A percentile compares a stretch with the other conserved stretches of the same genome.
Evolutionary conservation across 1,139 yeast species (phyloP).

Genomic region (Nematodospora anomalae): DNA sequence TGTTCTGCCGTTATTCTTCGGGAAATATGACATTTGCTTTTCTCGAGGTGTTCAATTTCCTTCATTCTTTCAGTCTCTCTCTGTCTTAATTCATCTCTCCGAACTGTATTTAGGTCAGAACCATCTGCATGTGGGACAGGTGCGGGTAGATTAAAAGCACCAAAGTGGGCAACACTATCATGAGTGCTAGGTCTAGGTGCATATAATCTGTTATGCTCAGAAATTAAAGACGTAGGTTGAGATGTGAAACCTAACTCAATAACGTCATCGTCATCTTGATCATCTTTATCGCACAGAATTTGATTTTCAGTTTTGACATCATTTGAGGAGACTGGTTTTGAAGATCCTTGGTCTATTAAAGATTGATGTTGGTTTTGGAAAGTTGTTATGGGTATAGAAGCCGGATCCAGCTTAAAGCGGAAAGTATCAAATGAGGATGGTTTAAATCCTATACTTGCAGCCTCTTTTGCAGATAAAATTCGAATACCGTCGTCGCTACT

Average conservation of each 20-base stretch:
- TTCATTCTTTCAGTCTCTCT: conserved; percentile 5
- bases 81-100: conserved; percentile 6
- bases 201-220: background rate
- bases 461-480: conserved; percentile 28
- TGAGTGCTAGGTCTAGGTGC: background rate
- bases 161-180: background rate
- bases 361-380: background rate
- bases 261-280: conserved; percentile 2
- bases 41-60: conserved; percentile 8
- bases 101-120: conserved; percentile 1
- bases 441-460: conserved; percentile 24
- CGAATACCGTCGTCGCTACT: conserved; percentile 22
- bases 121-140: conserved; percentile 31
- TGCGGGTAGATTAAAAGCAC: conserved; percentile 30
- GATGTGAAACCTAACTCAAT: background rate
- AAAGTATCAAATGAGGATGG: conserved; percentile 19
- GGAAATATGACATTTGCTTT: conserved; percentile 2
- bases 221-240: background rate
- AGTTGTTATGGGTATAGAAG: background rate
- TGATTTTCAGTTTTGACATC: background rate
- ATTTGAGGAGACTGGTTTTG: background rate
- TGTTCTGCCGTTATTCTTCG: conserved; percentile 4
- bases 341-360: background rate
- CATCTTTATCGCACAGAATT: background rate
- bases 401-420: background rate